Percentiles rank a stretch among this genome's conserved stretches.
Evolutionary conservation across 345 rosid genomes (phyloP).

Genomic region (Ceriops zippeliana): DNA sequence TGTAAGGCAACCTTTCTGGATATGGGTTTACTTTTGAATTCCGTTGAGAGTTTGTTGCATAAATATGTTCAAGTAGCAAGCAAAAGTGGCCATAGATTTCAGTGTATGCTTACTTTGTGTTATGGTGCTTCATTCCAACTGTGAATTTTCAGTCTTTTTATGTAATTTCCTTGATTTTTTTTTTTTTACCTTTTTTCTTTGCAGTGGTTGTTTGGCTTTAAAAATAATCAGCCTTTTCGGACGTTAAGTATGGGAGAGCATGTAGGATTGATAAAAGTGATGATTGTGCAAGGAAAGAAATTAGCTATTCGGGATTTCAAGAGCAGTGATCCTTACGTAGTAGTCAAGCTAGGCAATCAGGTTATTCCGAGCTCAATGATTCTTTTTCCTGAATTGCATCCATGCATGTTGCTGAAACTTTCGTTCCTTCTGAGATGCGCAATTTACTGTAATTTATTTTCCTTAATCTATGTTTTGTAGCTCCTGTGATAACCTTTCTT

Average conservation of each 20-base stretch:
- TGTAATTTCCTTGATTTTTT: background rate
- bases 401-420: background rate
- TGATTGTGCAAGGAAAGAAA: constrained; percentile 69
- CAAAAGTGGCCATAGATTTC: too few species aligned
- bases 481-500: constrained; percentile 1
- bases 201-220: background rate
- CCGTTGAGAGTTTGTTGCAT: too few species aligned
- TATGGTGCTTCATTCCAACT: too few species aligned
- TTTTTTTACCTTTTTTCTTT: background rate
- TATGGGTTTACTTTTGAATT: too few species aligned
- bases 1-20: too few species aligned
- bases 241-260: constrained; percentile 55
- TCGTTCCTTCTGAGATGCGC: background rate
- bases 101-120: too few species aligned
- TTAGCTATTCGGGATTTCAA: constrained; percentile 89
- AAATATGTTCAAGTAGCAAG: too few species aligned
- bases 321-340: constrained; percentile 95
- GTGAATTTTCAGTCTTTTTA: too few species aligned
- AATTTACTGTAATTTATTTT: background rate
- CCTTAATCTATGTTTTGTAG: background rate
- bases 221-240: constrained; percentile 3
- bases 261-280: constrained; percentile 66
- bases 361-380: constrained; percentile 24
- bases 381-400: background rate
- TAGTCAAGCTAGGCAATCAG: constrained; percentile 80